Conservation (phyloP, 768 basidiomycete genomes). For the Phallus indusiatus region DNA sequence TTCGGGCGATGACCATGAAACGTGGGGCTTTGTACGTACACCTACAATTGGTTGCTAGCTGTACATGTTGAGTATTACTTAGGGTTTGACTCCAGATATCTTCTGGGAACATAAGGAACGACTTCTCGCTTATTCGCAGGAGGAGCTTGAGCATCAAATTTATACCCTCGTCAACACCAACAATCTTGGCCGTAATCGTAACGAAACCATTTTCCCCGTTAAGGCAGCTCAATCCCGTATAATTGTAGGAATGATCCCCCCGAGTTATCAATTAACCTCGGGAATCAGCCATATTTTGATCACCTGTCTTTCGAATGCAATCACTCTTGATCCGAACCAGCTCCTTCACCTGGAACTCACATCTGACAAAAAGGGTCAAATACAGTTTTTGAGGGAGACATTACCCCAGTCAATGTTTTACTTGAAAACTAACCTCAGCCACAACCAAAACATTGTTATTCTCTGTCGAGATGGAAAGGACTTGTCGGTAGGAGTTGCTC, state of each 20-base stretch:
- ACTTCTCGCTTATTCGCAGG: slow-evolving; percentile 39
- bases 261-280: slow-evolving; percentile 3
- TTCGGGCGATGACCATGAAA: slow-evolving; percentile 90
- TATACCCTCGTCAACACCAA: slow-evolving; percentile 11
- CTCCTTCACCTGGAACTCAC: slow-evolving; percentile 18
- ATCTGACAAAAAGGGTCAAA: slow-evolving; percentile 46
- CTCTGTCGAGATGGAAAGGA: slow-evolving; percentile 54
- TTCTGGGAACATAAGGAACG: slow-evolving; percentile 55
- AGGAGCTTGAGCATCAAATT: slow-evolving; percentile 42
- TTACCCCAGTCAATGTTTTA: slow-evolving; percentile 43
- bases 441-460: slow-evolving; percentile 33
- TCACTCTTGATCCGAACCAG: not conserved
- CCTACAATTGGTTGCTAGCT: not conserved
- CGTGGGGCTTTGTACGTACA: slow-evolving; percentile 63
- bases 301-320: slow-evolving; percentile 15
- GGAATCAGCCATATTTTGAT: slow-evolving; percentile 9
- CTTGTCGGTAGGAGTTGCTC: slow-evolving; percentile 49
- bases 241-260: slow-evolving; percentile 2
- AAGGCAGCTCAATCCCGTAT: not conserved
- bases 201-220: not conserved
- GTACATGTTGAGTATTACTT: not conserved
- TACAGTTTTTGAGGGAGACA: slow-evolving; percentile 35
- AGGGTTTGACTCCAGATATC: slow-evolving; percentile 67
- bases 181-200: slow-evolving; percentile 11
- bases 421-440: slow-evolving; percentile 29